These are phyloP conservation scores for Acanthamoeba triangularis DNA, from an alignment of 208 protist species.

Conservation along the genomic window DNA sequence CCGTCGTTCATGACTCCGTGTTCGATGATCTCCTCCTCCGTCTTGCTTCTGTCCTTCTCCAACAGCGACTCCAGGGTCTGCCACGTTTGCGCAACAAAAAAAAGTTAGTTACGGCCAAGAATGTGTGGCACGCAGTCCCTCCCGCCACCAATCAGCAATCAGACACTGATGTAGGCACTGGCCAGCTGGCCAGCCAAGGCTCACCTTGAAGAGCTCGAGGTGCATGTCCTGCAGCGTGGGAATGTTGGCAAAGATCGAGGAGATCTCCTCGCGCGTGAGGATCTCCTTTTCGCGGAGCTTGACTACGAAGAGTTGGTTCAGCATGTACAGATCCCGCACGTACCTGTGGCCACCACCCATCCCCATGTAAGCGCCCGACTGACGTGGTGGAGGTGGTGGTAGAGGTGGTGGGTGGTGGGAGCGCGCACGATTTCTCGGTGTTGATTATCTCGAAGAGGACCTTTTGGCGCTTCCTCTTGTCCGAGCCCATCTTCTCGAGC, in stretches of 20 bases:
- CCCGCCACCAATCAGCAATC: background rate
- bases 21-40: background rate
- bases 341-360: conserved; percentile 17
- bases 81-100: background rate
- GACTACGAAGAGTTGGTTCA: conserved; percentile 46
- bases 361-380: background rate
- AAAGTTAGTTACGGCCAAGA: background rate
- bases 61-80: background rate
- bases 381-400: background rate
- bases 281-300: conserved; percentile 11
- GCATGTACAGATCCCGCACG: conserved; percentile 62
- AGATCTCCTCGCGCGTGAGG: conserved; percentile 51
- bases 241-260: conserved; percentile 73
- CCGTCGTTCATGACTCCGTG: conserved; percentile 42
- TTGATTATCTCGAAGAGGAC: conserved; percentile 65
- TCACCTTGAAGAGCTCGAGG: background rate
- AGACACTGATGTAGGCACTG: background rate
- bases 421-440: conserved; percentile 56
- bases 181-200: background rate
- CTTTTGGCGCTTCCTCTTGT: conserved; percentile 50
- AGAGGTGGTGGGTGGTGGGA: background rate
- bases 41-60: conserved; percentile 16
- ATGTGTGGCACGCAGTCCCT: no score
- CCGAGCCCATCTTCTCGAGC: conserved; percentile 9
- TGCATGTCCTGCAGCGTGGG: conserved; percentile 71